Percentiles rank a stretch among this genome's conserved stretches.
Evolutionary conservation across 2,329 filamentous ascomycete species (phyloP).

Genomic region (Penicillium sp.): DNA sequence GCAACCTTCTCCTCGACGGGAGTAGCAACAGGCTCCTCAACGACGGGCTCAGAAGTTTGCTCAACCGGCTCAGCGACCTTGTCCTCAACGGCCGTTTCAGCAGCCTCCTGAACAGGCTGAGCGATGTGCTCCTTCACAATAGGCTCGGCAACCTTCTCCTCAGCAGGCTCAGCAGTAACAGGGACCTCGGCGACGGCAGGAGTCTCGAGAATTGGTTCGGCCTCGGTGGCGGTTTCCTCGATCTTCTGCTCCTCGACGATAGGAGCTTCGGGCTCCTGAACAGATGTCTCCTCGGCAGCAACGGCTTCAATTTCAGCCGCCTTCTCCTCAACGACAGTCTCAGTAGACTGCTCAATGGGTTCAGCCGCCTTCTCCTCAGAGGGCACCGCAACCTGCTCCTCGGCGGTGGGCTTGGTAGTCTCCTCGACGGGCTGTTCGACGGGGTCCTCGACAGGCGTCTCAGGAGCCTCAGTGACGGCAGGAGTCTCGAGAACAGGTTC

Average conservation of each 20-base stretch:
- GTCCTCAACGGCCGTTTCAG: background rate
- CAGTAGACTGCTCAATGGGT: conserved; percentile 4
- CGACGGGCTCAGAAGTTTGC: conserved; percentile 1
- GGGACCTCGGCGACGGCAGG: conserved; percentile 7
- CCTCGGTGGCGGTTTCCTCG: conserved; percentile 3
- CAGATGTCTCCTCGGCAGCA: conserved; percentile 1
- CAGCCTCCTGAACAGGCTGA: conserved; percentile 5
- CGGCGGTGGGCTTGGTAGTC: conserved; percentile 6
- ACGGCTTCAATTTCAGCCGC: background rate
- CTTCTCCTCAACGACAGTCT: conserved; percentile 10
- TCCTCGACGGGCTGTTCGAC: conserved; percentile 6
- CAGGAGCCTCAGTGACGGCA: conserved; percentile 8
- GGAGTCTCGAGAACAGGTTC: background rate
- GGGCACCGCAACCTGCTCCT: conserved; percentile 4
- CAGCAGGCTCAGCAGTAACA: background rate
- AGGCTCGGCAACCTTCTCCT: conserved; percentile 9
- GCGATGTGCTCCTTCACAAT: conserved; percentile 5
- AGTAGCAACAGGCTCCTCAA: conserved; percentile 6
- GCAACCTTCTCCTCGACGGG: background rate
- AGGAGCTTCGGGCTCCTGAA: conserved; percentile 14
- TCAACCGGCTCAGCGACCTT: conserved; percentile 8
- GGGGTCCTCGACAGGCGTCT: conserved; percentile 7
- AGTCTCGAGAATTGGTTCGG: conserved; percentile 1
- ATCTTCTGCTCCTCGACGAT: conserved; percentile 4
- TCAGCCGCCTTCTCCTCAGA: conserved; percentile 7